Evolutionary conservation across 202 grass and related monocot genomes (phyloP).

Genomic region (Panicum hallii): DNA sequence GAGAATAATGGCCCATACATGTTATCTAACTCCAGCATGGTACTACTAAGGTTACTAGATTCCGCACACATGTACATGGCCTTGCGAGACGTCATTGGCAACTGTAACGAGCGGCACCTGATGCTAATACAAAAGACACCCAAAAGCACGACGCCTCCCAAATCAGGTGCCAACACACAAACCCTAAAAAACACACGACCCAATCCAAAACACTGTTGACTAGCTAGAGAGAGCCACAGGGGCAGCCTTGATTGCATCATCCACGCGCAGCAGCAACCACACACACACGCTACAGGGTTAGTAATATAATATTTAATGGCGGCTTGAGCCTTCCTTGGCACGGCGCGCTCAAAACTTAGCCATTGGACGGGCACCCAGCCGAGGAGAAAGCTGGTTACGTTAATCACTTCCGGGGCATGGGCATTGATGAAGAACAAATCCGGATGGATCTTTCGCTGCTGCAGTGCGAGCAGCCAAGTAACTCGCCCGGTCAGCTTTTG

Average conservation of each 20-base stretch:
- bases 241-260: too few species aligned
- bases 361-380: slow-evolving; percentile 1
- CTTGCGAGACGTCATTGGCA: background rate
- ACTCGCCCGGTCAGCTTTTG: slow-evolving; percentile 31
- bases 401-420: background rate
- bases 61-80: background rate
- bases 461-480: background rate
- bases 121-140: background rate
- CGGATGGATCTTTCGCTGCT: slow-evolving; percentile 10
- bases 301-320: background rate
- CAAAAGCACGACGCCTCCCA: background rate
- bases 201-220: background rate
- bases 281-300: background rate
- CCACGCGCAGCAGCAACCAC: background rate
- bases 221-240: too few species aligned
- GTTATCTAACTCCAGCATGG: slow-evolving; percentile 1
- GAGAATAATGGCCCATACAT: background rate
- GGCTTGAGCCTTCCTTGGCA: slow-evolving; percentile 36
- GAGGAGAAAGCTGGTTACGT: too few species aligned
- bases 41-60: background rate
- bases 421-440: slow-evolving; percentile 32
- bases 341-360: slow-evolving; percentile 23
- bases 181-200: background rate
- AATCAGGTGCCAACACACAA: too few species aligned
- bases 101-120: background rate